Evolutionary conservation across 2,329 filamentous ascomycete genomes (phyloP), one percentile per base, ranked within the genome.

Genomic region (Sporothrix globosa): DNA sequence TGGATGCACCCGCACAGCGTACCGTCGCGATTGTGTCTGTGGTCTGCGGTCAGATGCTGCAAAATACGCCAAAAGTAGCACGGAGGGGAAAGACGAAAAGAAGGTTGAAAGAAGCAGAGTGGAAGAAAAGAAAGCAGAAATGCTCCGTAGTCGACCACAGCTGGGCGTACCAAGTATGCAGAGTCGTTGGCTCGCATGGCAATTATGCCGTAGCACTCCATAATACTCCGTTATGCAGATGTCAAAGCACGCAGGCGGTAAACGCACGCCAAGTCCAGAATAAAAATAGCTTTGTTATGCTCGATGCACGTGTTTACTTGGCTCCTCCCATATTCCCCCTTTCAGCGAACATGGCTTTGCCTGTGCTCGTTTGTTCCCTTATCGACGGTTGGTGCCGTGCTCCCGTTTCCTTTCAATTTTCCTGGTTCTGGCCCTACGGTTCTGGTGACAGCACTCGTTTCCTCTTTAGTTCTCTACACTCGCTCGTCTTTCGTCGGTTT

Each of bases 1-100:
- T 60, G 30, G 56, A 34, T 30, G n/a, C 56, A 60, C 56, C 56
- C 56, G 17, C 52, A 54, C 56, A 60, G 56, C 56, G 56, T 60
- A 7, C 56, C 56, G 56, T 60, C 56, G 56, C 56, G 56, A 3
- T 13, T 41, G 34, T 10, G 56, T 60, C 56, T 60, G 54, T 58
- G 54, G 30, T 60, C 14, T 60, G 56, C 30, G 14, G 54, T 58
- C 14, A 6, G 30, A 34, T 34, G 34, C 34, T 30, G 34, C 34
- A 7, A 3, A 39, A 17, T 21, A 30, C 2, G 44, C 44, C 44
- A 54, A 54, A 54, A 14, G 5, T 11, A 39, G 54, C 30, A 58
- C 53, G 13, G 53, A 58, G 53, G 54, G 34, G 14, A 14, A 30
- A 46, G 39, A 17, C 46, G 19, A 44, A 44, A 27, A 63, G 58